Evolutionary conservation across 371 early-diverging fungal species (phyloP).

Genomic region (Parasitella parasitica): DNA sequence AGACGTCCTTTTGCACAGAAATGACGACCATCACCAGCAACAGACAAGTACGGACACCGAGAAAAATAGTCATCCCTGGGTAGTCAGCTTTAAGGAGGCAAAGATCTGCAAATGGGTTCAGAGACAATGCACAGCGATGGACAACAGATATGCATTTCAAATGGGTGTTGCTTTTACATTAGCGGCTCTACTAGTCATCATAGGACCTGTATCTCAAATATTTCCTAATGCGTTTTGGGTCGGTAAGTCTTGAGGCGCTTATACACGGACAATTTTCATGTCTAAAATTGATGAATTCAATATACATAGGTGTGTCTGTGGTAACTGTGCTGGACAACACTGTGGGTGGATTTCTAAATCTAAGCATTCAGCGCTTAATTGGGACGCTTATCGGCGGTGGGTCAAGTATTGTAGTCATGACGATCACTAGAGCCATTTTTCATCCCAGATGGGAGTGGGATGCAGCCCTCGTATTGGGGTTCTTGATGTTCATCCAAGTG

Average conservation of each 20-base stretch:
- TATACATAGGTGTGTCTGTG: constrained; percentile 31
- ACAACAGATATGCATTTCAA: constrained; percentile 29
- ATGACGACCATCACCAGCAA: neutral
- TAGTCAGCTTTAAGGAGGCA: neutral
- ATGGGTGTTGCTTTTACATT: constrained; percentile 20
- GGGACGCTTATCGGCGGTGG: constrained; percentile 38
- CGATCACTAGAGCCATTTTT: constrained; percentile 30
- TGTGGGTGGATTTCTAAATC: constrained; percentile 31
- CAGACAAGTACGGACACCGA: neutral
- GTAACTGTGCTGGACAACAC: constrained; percentile 41
- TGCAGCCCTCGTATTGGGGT: constrained; percentile 27
- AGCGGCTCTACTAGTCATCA: constrained; percentile 18
- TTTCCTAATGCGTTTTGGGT: constrained; percentile 30
- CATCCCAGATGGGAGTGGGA: constrained; percentile 28
- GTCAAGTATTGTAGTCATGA: constrained; percentile 33
- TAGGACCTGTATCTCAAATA: constrained; percentile 15
- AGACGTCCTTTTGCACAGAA: constrained; percentile 3
- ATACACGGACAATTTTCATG: neutral
- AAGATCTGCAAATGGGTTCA: constrained; percentile 10
- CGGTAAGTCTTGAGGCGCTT: constrained; percentile 5
- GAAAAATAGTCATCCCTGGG: neutral
- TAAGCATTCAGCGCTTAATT: constrained; percentile 35
- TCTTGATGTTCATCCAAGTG: constrained; percentile 33
- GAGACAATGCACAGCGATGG: constrained; percentile 3
- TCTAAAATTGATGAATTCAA: neutral